phyloP scores from a whole-genome alignment of 177 flowering plant genomes.

The Vitis hybrid region DNA sequence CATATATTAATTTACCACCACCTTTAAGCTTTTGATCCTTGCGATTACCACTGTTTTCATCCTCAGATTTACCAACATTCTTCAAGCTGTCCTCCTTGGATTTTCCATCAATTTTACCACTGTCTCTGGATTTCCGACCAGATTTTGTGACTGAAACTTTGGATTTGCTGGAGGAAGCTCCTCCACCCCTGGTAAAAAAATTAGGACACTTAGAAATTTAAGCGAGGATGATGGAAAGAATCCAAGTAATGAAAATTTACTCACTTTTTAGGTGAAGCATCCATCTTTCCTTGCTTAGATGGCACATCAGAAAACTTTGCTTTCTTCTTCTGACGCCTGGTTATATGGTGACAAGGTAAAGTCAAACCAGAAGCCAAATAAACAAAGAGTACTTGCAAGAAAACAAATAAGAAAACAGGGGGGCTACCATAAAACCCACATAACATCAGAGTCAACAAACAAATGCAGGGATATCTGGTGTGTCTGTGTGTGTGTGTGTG shows the following conservation, averaged over 20 bases:
- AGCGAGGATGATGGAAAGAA: neutral
- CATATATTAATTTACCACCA: conserved; percentile 5
- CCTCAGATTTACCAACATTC: neutral
- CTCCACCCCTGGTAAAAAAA: conserved; percentile 29
- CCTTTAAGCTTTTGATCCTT: neutral
- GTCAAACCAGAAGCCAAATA: neutral
- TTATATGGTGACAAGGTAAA: neutral
- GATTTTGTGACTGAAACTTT: conserved; percentile 27
- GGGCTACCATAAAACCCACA: too few species aligned
- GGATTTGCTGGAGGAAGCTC: conserved; percentile 44
- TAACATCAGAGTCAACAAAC: too few species aligned
- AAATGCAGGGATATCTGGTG: too few species aligned
- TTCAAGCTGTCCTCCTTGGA: conserved; percentile 15
- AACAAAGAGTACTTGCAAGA: neutral
- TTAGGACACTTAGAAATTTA: neutral
- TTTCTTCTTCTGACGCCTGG: conserved; percentile 55
- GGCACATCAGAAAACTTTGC: conserved; percentile 30
- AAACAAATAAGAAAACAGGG: neutral
- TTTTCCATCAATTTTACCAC: conserved; percentile 20
- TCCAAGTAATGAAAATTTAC: neutral
- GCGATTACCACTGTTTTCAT: neutral
- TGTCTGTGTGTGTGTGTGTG: too few species aligned
- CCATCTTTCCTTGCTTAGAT: conserved; percentile 35
- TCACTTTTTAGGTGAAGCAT: conserved; percentile 45
- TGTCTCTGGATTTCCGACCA: conserved; percentile 17